Evolutionary conservation across 306 rosid species (phyloP).

Genomic region (Clitoria ternatea): DNA sequence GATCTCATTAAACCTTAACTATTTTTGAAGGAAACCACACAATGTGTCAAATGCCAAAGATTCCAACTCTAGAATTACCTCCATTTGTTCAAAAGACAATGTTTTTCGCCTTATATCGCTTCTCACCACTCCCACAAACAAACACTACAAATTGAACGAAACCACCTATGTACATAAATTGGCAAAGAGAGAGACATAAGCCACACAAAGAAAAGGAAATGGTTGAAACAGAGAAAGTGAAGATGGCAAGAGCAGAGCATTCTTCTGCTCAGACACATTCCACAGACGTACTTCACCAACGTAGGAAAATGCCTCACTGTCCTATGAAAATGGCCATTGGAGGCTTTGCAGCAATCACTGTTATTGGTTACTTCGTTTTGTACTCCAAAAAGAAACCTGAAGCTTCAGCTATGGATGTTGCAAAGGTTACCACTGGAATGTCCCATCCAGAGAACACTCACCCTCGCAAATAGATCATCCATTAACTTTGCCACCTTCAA

Average conservation of each 20-base stretch:
- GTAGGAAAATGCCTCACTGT: constrained; percentile 33
- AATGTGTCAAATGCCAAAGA: constrained; percentile 2
- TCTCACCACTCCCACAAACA: constrained; percentile 3
- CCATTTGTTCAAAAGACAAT: constrained; percentile 18
- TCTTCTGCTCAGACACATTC: constrained; percentile 24
- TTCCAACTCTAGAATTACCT: neutral
- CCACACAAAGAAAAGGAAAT: neutral
- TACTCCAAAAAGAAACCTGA: constrained; percentile 67
- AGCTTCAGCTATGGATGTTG: constrained; percentile 63
- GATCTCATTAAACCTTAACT: neutral
- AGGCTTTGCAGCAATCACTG: constrained; percentile 44
- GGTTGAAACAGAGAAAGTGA: constrained; percentile 25
- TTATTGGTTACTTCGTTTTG: constrained; percentile 46
- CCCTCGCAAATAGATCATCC: constrained; percentile 15
- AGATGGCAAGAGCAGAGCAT: constrained; percentile 26
- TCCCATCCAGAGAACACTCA: constrained; percentile 33
- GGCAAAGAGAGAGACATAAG: neutral
- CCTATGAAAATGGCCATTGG: constrained; percentile 56
- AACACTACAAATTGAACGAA: no score
- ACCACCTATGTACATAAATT: neutral
- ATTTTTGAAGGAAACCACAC: neutral
- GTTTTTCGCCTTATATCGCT: constrained; percentile 30
- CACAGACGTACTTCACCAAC: constrained; percentile 49
- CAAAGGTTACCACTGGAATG: constrained; percentile 45
- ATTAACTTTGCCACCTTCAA: neutral